Conservation (phyloP, 2,329 filamentous ascomycete genomes). For the Xylariaceae sp. region DNA sequence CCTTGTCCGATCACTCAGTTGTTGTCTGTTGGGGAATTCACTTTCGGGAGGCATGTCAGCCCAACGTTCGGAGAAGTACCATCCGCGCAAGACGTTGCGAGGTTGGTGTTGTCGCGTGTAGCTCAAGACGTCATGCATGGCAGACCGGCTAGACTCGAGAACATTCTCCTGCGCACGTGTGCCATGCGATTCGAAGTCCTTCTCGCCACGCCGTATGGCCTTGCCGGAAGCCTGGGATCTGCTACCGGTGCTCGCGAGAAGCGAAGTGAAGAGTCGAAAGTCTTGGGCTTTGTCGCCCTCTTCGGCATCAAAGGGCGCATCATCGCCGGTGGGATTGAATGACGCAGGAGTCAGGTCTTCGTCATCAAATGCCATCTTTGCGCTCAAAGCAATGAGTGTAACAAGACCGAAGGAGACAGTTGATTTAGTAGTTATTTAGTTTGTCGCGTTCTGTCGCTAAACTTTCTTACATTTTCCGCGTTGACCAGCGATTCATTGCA, state of each 20-base stretch:
- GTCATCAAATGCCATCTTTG: conserved; percentile 39
- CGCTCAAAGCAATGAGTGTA: neutral
- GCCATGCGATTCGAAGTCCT: conserved; percentile 95
- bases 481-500: no score
- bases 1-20: conserved; percentile 30
- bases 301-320: conserved; percentile 31
- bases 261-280: conserved; percentile 73
- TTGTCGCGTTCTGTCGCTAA: no score
- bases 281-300: conserved; percentile 64
- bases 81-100: conserved; percentile 70
- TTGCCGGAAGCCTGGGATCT: conserved; percentile 52
- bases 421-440: neutral
- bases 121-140: conserved; percentile 87
- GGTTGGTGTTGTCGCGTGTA: conserved; percentile 77
- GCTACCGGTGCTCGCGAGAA: conserved; percentile 49
- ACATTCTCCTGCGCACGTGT: conserved; percentile 80
- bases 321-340: conserved; percentile 27
- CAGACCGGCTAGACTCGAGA: conserved; percentile 80
- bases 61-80: conserved; percentile 74
- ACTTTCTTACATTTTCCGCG: no score
- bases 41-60: conserved; percentile 34
- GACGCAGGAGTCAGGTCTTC: conserved; percentile 32
- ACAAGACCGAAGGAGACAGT: neutral
- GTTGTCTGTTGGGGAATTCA: conserved; percentile 24
- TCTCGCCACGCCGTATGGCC: conserved; percentile 89